Evolutionary conservation across 2,329 filamentous ascomycete genomes (phyloP).

Genomic region (Westerdykella aurantiaca): DNA sequence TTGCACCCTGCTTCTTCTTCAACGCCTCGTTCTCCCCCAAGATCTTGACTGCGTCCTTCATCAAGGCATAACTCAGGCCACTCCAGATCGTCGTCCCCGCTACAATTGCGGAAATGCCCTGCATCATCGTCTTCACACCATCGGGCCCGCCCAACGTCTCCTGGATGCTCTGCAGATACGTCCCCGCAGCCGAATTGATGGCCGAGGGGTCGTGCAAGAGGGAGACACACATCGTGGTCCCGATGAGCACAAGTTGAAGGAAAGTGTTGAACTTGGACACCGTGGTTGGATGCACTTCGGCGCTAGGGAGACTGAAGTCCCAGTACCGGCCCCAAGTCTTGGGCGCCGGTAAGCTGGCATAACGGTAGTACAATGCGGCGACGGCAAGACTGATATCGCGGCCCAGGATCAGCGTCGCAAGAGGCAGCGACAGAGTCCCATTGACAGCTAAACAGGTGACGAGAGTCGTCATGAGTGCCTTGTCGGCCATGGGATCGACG

Average conservation of each 20-base stretch:
- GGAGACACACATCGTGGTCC: slow-evolving; percentile 74
- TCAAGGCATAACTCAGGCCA: slow-evolving; percentile 84
- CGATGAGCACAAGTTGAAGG: slow-evolving; percentile 80
- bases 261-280: slow-evolving; percentile 92
- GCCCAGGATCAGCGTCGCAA: slow-evolving; percentile 84
- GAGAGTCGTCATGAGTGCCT: slow-evolving; percentile 87
- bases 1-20: slow-evolving; percentile 45
- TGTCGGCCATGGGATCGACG: slow-evolving; percentile 88
- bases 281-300: slow-evolving; percentile 75
- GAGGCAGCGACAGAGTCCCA: slow-evolving; percentile 75
- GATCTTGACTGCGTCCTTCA: slow-evolving; percentile 88
- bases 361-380: slow-evolving; percentile 89
- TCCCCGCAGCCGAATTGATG: slow-evolving; percentile 45
- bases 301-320: slow-evolving; percentile 90
- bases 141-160: slow-evolving; percentile 25
- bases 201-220: slow-evolving; percentile 55
- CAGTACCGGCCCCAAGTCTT: slow-evolving; percentile 92
- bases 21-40: slow-evolving; percentile 49
- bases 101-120: slow-evolving; percentile 64
- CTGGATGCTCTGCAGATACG: slow-evolving; percentile 19
- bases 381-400: slow-evolving; percentile 78
- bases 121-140: slow-evolving; percentile 33
- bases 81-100: slow-evolving; percentile 90
- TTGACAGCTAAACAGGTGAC: slow-evolving; percentile 81
- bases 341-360: slow-evolving; percentile 85